Conservation (phyloP, 805 yeast genomes). For the Monosporozyma siamensis region DNA sequence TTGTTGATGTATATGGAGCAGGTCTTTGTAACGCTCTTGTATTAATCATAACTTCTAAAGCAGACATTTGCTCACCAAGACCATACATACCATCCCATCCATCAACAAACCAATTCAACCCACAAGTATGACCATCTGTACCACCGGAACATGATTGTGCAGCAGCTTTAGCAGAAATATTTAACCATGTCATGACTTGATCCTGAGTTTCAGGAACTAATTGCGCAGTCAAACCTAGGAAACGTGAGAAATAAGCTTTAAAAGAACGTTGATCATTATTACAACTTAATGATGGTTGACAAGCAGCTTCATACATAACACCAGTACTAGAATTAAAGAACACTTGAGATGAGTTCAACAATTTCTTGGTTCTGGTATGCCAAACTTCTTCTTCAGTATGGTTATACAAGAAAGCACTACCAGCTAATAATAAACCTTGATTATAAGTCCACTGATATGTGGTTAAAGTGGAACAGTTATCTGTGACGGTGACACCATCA, state of each 20-base stretch:
- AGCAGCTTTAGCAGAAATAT: constrained; percentile 57
- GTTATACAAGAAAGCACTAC: constrained; percentile 74
- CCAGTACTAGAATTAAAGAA: constrained; percentile 41
- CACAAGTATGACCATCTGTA: constrained; percentile 80
- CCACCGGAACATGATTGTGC: constrained; percentile 85
- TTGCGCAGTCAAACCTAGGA: constrained; percentile 63
- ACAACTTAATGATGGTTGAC: constrained; percentile 59
- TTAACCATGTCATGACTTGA: constrained; percentile 29
- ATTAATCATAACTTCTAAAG: constrained; percentile 54
- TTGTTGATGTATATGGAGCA: constrained; percentile 51
- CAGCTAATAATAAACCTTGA: constrained; percentile 69
- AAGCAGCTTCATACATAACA: constrained; percentile 74
- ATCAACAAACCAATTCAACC: constrained; percentile 58
- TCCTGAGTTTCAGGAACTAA: constrained; percentile 48
- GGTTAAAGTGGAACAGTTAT: constrained; percentile 54
- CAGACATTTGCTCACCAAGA: constrained; percentile 85
- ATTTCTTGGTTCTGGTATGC: constrained; percentile 49
- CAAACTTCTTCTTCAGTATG: constrained; percentile 57
- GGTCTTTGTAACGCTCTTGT: constrained; percentile 31
- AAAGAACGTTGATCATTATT: constrained; percentile 87
- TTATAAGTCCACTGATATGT: constrained; percentile 77
- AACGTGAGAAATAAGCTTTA: constrained; percentile 73
- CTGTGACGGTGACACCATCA: constrained; percentile 56
- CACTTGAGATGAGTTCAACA: constrained; percentile 45
- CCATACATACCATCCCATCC: constrained; percentile 68